Evolutionary conservation across 805 yeast genomes (phyloP), one percentile per base, ranked within the genome.

Genomic region (Debaryomyces castellii): DNA sequence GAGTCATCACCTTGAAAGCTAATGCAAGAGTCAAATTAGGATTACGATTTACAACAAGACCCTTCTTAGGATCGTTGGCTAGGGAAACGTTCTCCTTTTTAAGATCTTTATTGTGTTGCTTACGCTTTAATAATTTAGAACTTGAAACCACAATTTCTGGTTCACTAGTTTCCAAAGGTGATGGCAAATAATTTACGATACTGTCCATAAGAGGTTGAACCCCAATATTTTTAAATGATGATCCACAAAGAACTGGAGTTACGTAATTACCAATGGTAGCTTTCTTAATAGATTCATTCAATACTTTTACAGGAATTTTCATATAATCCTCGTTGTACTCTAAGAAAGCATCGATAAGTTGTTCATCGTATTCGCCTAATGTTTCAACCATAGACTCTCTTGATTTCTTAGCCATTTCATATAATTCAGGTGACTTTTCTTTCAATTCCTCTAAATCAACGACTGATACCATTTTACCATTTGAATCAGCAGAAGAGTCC

Each of bases 171-270:
- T 90, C 90, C 2, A 77, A 51, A 1, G 98, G 98, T 1, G 90
- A 82, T 0, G 99, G 98, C 14, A 94, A 67, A 55, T 78, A 94
- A 44, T 79, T 77, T 1, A 82, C 77, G 10, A 91, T 77, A 0
- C 95, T 91, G 64, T 92, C 97, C 65, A 94, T 66, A 40, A 94
- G 69, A 1, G 98, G 97, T 61, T 94, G 98, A 2, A 94, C 96
- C 21, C 99, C 99, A 39, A 92, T 87, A 62, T 92, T 92, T 53
- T 76, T 79, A 66, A 92, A 94, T 44, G 96, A 87, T 1, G 97
- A 87, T 10, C 99, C 99, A 64, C 97, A 90, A 30, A 91, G 66
- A 0, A 94, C 87, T 0, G 99, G 97, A 0, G 85, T 78, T 1
- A 88, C 74, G 32, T 68, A 63, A 40, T 78, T 76, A 1, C 63